A percentile compares a stretch with the other conserved stretches of the same genome.
Evolutionary conservation across 2,329 filamentous ascomycete genomes (phyloP).

Genomic region (Graphilbum sp.): DNA sequence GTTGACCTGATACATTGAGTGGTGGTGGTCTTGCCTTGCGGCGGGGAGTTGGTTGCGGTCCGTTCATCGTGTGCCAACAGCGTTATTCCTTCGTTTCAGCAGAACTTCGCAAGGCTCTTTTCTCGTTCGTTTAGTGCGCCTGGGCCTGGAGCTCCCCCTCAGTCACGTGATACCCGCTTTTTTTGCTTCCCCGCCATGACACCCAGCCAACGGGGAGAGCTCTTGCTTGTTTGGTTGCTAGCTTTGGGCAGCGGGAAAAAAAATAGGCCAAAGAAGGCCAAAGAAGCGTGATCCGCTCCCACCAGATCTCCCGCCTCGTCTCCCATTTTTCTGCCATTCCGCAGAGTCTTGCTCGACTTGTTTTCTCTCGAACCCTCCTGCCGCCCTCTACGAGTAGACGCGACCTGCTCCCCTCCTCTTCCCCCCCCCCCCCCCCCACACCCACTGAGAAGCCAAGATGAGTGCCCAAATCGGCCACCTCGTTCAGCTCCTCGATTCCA

Average conservation of each 20-base stretch:
- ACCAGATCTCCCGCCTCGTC: no score
- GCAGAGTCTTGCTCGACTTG: neutral
- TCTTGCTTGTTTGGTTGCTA: slow-evolving; percentile 1
- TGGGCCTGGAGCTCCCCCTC: no score
- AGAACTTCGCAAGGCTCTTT: no score
- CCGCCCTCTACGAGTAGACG: neutral
- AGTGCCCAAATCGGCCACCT: slow-evolving; percentile 42
- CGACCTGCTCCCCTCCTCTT: neutral
- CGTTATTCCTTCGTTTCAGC: no score
- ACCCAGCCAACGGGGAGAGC: slow-evolving; percentile 5
- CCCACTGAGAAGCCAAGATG: slow-evolving; percentile 24
- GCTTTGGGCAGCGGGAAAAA: neutral
- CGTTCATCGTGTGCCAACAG: no score
- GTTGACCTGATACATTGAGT: no score
- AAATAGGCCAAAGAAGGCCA: neutral
- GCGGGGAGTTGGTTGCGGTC: no score
- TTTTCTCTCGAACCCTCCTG: neutral
- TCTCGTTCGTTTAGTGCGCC: no score
- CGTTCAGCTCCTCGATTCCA: slow-evolving; percentile 77
- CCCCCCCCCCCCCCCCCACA: neutral
- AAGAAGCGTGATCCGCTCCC: no score
- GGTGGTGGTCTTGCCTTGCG: no score
- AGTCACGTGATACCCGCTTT: slow-evolving; percentile 1
- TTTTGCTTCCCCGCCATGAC: neutral
- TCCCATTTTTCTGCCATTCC: neutral